Evolutionary conservation across 805 yeast species (phyloP), one percentile per base, ranked within the genome.

Genomic region (Ogataea pini): DNA sequence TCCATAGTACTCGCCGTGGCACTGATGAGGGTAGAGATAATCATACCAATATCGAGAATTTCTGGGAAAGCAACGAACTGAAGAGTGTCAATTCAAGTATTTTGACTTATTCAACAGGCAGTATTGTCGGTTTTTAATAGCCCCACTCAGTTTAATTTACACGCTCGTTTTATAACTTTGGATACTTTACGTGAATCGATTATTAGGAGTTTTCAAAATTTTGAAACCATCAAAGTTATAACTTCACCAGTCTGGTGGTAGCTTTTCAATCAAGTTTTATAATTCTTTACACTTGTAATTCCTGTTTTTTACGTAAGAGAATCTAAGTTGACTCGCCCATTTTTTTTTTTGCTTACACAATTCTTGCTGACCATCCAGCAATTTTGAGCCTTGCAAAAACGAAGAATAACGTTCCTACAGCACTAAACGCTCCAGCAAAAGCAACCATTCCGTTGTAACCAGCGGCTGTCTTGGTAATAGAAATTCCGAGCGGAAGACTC

Each of bases 401-500:
- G 24, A 64, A 62, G n/a, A 52, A 41, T 0, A 57, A 2, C 1
- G 68, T 58, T 0, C 56, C 62, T 1, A 55, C 19, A 2, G 58
- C 55, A 31, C 62, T 57, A 12, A 66, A 59, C 3, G 58, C 65
- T 19, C 69, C 70, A n/a, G 64, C 58, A 54, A 66, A 66, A 2
- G 51, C 60, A 9, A 60, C 67, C 69, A 65, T 61, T 6, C 65
- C 63, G 46, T 62, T 45, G 46, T 62, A 66, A 6, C 64, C 68
- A 3, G 54, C 54, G 2, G 45, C 34, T 1, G 68, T 58, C 8
- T 58, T 77, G 2, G 67, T 58, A 8, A 63, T 54, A 3, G 63
- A 53, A 32, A 57, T 59, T 32, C 80, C 76, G 17, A 75, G 65
- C 2, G 84, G 83, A 18, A 80, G 69, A 19, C 75, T 68, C 13